Evolutionary conservation across 805 yeast genomes (phyloP).

Genomic region (Saccharomyces jurei): DNA sequence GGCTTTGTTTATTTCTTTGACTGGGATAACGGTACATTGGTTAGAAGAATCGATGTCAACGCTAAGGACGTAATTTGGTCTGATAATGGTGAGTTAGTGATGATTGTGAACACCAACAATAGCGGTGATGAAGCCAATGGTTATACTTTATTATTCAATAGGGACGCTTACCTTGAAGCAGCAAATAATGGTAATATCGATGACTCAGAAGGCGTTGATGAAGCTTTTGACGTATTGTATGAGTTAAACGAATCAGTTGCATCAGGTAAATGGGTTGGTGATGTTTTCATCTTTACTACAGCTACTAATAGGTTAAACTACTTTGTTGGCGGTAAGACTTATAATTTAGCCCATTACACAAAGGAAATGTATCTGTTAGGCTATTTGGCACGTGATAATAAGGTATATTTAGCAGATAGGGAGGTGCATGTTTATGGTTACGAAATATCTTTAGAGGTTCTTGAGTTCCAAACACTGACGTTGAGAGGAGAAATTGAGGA

Average conservation of each 20-base stretch:
- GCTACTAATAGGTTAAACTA: conserved; percentile 81
- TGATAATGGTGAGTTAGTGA: conserved; percentile 82
- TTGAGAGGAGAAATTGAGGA: conserved; percentile 89
- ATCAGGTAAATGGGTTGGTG: conserved; percentile 95
- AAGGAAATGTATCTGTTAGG: conserved; percentile 81
- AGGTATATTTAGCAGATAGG: conserved; percentile 85
- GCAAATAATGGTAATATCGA: conserved; percentile 49
- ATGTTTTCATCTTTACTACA: conserved; percentile 89
- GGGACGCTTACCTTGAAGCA: conserved; percentile 57
- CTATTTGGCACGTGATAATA: conserved; percentile 83
- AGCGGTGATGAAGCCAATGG: conserved; percentile 40
- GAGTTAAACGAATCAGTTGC: conserved; percentile 75
- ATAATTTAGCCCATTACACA: conserved; percentile 89
- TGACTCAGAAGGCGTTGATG: conserved; percentile 84
- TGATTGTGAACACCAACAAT: conserved; percentile 55
- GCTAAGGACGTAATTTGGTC: conserved; percentile 83
- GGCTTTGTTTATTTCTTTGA: conserved; percentile 85
- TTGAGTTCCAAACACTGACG: conserved; percentile 93
- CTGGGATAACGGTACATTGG: conserved; percentile 83
- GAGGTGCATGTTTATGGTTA: conserved; percentile 77
- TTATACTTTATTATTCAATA: conserved; percentile 68
- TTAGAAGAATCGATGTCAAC: conserved; percentile 83
- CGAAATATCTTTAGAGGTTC: conserved; percentile 71
- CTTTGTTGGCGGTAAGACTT: conserved; percentile 87
- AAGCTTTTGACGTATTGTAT: conserved; percentile 72